These are phyloP conservation scores for Xylariaceae sp. DNA, from an alignment of 2,329 filamentous ascomycete genomes.

Conservation along the genomic window DNA sequence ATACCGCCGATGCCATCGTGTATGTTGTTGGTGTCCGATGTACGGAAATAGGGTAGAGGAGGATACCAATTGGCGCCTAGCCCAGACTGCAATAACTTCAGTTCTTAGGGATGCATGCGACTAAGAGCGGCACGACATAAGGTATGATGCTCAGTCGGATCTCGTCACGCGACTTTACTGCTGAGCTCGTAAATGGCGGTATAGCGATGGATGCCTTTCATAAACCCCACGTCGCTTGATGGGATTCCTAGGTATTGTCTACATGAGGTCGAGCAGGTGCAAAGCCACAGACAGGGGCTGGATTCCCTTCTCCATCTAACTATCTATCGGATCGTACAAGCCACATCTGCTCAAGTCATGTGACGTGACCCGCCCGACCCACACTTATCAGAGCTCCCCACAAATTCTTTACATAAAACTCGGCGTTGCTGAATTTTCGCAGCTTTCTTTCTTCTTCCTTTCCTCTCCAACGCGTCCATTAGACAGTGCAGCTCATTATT, in stretches of 20 bases:
- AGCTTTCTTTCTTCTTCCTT: slow-evolving; percentile 31
- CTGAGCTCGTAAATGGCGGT: slow-evolving; percentile 10
- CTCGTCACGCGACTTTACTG: slow-evolving; percentile 3
- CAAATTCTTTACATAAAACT: slow-evolving; percentile 14
- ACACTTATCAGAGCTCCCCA: slow-evolving; percentile 10
- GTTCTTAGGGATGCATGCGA: slow-evolving; percentile 15
- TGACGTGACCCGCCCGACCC: slow-evolving; percentile 16
- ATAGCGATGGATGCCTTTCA: slow-evolving; percentile 9
- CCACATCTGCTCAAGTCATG: slow-evolving; percentile 18
- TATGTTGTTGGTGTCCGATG: slow-evolving; percentile 23
- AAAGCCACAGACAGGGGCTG: slow-evolving; percentile 16
- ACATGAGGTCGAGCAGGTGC: slow-evolving; percentile 3
- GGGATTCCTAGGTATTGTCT: not conserved
- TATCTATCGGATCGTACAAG: not conserved
- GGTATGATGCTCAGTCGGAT: slow-evolving; percentile 6
- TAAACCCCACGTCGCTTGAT: slow-evolving; percentile 21
- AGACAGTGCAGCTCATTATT: slow-evolving; percentile 82
- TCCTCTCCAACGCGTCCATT: slow-evolving; percentile 62
- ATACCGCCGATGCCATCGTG: slow-evolving; percentile 91
- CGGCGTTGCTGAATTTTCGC: slow-evolving; percentile 4
- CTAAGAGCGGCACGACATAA: not conserved
- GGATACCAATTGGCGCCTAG: slow-evolving; percentile 30
- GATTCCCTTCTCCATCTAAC: not conserved
- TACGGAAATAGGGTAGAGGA: slow-evolving; percentile 22
- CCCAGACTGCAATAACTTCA: slow-evolving; percentile 20